phyloP scores from a whole-genome alignment of 2,329 filamentous ascomycete species.

The Colletotrichum sp. region DNA sequence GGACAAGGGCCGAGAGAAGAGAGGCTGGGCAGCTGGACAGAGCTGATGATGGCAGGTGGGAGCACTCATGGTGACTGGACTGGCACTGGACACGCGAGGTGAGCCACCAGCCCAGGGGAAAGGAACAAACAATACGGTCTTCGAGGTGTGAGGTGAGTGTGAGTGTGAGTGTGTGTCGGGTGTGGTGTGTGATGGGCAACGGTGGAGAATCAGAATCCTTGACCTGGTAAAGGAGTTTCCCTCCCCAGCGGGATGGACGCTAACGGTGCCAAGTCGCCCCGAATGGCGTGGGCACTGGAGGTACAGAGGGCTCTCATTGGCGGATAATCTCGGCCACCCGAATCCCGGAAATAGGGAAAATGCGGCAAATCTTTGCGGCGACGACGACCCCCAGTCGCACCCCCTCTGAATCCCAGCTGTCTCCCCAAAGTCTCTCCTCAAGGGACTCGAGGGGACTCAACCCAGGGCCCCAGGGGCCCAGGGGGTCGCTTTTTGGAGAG shows the following conservation, averaged over 20 bases:
- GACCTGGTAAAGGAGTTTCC: slow-evolving; percentile 2
- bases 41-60: neutral
- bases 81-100: neutral
- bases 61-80: neutral
- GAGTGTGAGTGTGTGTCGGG: neutral
- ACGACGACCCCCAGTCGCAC: neutral
- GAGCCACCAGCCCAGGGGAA: neutral
- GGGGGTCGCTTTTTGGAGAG: neutral
- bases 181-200: neutral
- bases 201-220: neutral
- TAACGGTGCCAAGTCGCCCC: slow-evolving; percentile 14
- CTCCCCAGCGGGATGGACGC: slow-evolving; percentile 2
- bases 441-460: neutral
- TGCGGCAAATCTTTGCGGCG: slow-evolving; percentile 19
- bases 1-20: neutral
- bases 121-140: neutral
- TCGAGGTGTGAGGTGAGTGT: neutral
- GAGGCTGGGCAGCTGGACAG: neutral
- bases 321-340: slow-evolving; percentile 15
- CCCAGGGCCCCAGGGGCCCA: neutral
- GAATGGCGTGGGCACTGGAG: neutral
- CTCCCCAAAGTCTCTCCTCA: neutral
- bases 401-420: neutral
- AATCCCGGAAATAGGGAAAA: slow-evolving; percentile 24
- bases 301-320: slow-evolving; percentile 7